A percentile compares a stretch with the other conserved stretches of the same genome.
phyloP scores from a whole-genome alignment of 108 stramenopile genomes.

The Cyclotella cryptica region DNA sequence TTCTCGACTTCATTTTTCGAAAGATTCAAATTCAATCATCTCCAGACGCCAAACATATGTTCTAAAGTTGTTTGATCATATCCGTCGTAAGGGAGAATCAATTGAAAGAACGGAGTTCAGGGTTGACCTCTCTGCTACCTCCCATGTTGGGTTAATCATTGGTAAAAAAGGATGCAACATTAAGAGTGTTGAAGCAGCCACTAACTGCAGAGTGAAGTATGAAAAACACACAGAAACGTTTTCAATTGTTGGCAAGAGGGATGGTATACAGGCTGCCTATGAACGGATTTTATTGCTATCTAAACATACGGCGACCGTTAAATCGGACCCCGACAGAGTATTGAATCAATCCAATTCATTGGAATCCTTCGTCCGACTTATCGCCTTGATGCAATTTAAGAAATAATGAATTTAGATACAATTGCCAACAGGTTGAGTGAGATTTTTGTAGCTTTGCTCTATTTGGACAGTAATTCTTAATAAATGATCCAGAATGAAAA shows the following conservation, averaged over 20 bases:
- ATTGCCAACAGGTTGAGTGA: too few relatives aligned
- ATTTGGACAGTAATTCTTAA: too few relatives aligned
- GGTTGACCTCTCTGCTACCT: neutral
- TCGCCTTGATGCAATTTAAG: too few relatives aligned
- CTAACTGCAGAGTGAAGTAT: neutral
- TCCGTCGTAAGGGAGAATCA: neutral
- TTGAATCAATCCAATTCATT: neutral
- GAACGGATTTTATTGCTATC: neutral
- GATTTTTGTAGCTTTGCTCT: too few relatives aligned
- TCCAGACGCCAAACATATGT: neutral
- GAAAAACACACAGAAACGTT: neutral
- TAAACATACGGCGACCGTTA: neutral
- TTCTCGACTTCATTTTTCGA: neutral
- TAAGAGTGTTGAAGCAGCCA: neutral
- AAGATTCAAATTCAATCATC: slow-evolving; percentile 8
- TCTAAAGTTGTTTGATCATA: neutral
- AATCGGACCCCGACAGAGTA: neutral
- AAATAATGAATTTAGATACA: too few relatives aligned
- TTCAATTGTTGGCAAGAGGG: neutral
- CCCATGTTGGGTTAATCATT: slow-evolving; percentile 1
- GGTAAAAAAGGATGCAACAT: neutral
- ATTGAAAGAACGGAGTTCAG: neutral
- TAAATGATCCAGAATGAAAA: too few relatives aligned
- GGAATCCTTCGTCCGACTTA: too few relatives aligned
- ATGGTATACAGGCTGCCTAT: slow-evolving; percentile 3